Evolutionary conservation across 176 grass and related monocot genomes (phyloP), one percentile per base, ranked within the genome.

Genomic region (Typha latifolia): DNA sequence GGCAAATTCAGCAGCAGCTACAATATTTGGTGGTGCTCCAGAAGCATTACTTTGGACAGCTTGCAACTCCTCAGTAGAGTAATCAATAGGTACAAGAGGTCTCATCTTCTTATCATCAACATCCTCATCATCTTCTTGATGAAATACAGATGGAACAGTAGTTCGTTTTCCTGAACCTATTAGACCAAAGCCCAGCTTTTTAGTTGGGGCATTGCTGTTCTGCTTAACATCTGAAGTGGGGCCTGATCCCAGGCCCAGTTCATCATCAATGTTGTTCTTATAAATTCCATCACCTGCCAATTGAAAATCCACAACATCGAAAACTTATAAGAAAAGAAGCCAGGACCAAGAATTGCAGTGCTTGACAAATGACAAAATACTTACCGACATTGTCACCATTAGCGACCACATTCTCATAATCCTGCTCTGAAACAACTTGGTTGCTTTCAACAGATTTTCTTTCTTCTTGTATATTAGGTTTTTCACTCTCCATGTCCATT

Each of bases 31-130:
- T 51, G 78, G 79, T 14, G 66, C 70, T 50, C 76, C 47, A 71
- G 70, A 81, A 81, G 83, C 69, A 82, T 87, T 82, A 20, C 59
- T 32, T 29, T 81, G 89, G 74, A 99, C 75, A 78, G 84, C 77
- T 66, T 99, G 89, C 16, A 99, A 67, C 66, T 99, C 95, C 49
- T 99, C 95, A 10, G 79, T 90, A 31, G 95, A 87, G 71, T 99
- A 99, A 80, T 99, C 95, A 10, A 99, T 99, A 57, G 95, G 95
- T 27, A 99, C 89, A 68, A 99, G 80, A 61, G 89, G 86, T 83
- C 95, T 77, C 74, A 83, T 81, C 74, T 75, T 75, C 69, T 94
- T 99, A 43, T 93, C 95, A 66, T 85, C 77, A 62, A 66, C 70
- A 77, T 87, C 84, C 62, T 85, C 94, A 0, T 90, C 89, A 67